These are phyloP conservation scores for Lepidium africanum DNA, from an alignment of 345 rosid genomes.

Conservation along the genomic window DNA sequence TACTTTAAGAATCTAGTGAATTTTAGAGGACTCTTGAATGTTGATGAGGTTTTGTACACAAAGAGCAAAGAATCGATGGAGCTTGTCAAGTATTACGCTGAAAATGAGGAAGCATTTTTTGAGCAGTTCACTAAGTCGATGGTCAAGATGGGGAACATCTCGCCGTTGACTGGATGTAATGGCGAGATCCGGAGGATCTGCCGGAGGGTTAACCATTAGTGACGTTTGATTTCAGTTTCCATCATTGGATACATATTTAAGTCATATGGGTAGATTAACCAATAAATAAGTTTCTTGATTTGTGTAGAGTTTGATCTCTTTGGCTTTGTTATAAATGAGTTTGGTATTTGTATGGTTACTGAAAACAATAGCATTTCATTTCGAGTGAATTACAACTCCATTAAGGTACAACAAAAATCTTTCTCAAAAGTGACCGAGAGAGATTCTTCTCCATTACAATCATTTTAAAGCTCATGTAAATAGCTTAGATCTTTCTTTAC, in stretches of 20 bases:
- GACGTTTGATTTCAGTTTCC: neutral
- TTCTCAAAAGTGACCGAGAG: no score
- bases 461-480: no score
- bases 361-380: neutral
- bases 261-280: neutral
- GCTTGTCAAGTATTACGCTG: slow-evolving; percentile 39
- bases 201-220: slow-evolving; percentile 33
- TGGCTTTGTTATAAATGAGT: neutral
- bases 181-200: slow-evolving; percentile 60
- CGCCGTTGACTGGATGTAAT: slow-evolving; percentile 38
- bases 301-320: neutral
- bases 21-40: slow-evolving; percentile 49
- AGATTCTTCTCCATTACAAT: no score
- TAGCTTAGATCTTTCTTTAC: no score
- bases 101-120: slow-evolving; percentile 40
- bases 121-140: slow-evolving; percentile 51
- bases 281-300: neutral
- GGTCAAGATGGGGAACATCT: slow-evolving; percentile 56
- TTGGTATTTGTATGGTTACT: neutral
- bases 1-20: slow-evolving; percentile 54
- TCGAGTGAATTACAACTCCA: neutral
- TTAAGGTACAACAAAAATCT: neutral
- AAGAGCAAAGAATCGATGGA: slow-evolving; percentile 34
- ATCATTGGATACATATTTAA: neutral
- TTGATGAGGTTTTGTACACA: slow-evolving; percentile 51